Base-by-base conservation (phyloP, 1,284 basidiomycete species). In the Meira miltonrushii region DNA sequence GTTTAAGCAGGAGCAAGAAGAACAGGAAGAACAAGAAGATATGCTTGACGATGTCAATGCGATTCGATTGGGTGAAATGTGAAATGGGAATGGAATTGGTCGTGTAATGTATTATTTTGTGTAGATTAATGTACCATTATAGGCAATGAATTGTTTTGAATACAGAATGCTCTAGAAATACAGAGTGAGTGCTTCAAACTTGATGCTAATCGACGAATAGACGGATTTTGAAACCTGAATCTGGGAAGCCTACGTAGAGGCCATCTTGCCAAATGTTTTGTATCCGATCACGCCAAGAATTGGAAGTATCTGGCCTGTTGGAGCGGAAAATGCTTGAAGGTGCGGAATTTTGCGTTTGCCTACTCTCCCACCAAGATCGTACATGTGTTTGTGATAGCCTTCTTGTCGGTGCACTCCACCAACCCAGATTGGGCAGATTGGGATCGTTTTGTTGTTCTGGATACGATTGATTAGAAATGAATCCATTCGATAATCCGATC, bases 1-100 rank as follows among this genome's bases (percentile, higher is more conserved):
- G 28, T 53, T 23, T 19, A 53, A 41, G 37, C 21, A 53, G 38
- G 50, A 53, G 15, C 38, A 53, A 53, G 50, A 53, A 23, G 50
- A 53, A 25, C 17, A 53, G 15, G 39, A 39, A 15, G 50, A 53
- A 23, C 21, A 53, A 19, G 50, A 53, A 39, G 50, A 33, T 17
- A 53, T 53, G 23, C 28, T 53, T 17, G 50, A 33, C 8, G 50
- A 53, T 41, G 50, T 53, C 7, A 53, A 33, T 39, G 50, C 50
- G 28, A 53, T 53, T 39, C 17, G 37, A 25, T 41, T 53, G 50
- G 50, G 50, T 21, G 46, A 48, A 21, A 21, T 8, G 23, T 48
- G 46, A 48, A 48, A n/a, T n/a, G 23, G 21, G 25, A 17, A 25
- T 48, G 5, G 17, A 48, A 5, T 48, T 48, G 44, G 15, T 17